phyloP scores from a whole-genome alignment of 2,329 filamentous ascomycete genomes.

The Ophiosphaerella herpotricha region DNA sequence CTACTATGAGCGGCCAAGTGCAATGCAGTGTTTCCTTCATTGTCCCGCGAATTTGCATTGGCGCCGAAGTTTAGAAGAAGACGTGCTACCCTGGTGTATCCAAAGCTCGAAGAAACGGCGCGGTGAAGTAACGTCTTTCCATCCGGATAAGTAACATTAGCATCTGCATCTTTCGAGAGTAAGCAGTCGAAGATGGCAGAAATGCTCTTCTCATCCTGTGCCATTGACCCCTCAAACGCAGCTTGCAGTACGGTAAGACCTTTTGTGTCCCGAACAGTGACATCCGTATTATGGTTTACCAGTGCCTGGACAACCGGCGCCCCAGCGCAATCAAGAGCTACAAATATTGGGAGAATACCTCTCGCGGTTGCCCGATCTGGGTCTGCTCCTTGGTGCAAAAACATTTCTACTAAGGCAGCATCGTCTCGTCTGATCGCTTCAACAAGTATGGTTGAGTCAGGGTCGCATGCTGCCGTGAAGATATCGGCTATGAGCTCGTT shows the following conservation, averaged over 20 bases:
- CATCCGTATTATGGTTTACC: constrained; percentile 34
- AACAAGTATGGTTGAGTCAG: constrained; percentile 38
- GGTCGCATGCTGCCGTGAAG: constrained; percentile 38
- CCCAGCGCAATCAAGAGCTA: constrained; percentile 32
- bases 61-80: constrained; percentile 29
- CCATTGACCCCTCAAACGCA: constrained; percentile 27
- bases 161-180: constrained; percentile 30
- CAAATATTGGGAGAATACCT: constrained; percentile 34
- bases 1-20: constrained; percentile 30
- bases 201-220: constrained; percentile 29
- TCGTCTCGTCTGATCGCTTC: constrained; percentile 41
- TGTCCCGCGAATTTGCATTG: constrained; percentile 27
- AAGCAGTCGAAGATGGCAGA: constrained; percentile 27
- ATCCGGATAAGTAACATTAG: constrained; percentile 26
- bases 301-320: constrained; percentile 32
- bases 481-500: constrained; percentile 41
- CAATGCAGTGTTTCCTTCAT: constrained; percentile 31
- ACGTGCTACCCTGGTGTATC: constrained; percentile 24
- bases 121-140: constrained; percentile 39
- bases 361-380: constrained; percentile 29
- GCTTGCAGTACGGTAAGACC: constrained; percentile 33
- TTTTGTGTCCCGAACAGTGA: constrained; percentile 25
- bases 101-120: constrained; percentile 20
- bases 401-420: constrained; percentile 31
- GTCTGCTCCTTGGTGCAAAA: constrained; percentile 37